Conservation (phyloP, 1,284 basidiomycete genomes). For the Sanghuangporus baumii region DNA sequence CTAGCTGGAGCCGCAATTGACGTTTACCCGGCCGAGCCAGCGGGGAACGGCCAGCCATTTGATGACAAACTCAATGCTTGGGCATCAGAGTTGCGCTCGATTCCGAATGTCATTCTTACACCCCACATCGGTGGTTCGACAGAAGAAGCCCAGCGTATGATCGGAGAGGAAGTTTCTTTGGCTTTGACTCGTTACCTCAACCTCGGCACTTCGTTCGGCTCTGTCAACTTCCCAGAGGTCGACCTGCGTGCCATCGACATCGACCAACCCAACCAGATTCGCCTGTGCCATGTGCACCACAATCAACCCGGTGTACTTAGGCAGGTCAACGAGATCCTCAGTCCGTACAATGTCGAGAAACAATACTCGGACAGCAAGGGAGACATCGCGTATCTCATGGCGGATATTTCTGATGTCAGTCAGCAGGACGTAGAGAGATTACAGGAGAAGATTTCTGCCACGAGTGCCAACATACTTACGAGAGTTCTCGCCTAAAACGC, state of each 20-base stretch:
- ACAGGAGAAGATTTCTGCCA: constrained; percentile 78
- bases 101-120: constrained; percentile 90
- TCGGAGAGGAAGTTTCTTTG: constrained; percentile 91
- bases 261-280: constrained; percentile 78
- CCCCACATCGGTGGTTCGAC: constrained; percentile 99
- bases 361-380: constrained; percentile 97
- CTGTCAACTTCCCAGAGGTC: constrained; percentile 99
- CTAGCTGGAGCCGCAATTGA: constrained; percentile 94
- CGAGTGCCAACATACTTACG: constrained; percentile 83
- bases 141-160: constrained; percentile 97
- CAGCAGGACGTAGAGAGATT: constrained; percentile 79
- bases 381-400: constrained; percentile 92
- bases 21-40: constrained; percentile 92
- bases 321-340: constrained; percentile 90
- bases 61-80: constrained; percentile 82
- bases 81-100: constrained; percentile 64
- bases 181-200: constrained; percentile 88
- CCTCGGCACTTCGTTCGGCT: constrained; percentile 85
- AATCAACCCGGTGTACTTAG: constrained; percentile 98
- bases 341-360: constrained; percentile 97
- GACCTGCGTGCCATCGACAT: constrained; percentile 89
- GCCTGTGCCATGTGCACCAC: constrained; percentile 94
- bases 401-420: constrained; percentile 91
- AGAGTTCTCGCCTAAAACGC: constrained; percentile 63
- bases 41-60: constrained; percentile 84